Conservation (phyloP, 345 rosid species). For the Arabidopsis arenosa region DNA sequence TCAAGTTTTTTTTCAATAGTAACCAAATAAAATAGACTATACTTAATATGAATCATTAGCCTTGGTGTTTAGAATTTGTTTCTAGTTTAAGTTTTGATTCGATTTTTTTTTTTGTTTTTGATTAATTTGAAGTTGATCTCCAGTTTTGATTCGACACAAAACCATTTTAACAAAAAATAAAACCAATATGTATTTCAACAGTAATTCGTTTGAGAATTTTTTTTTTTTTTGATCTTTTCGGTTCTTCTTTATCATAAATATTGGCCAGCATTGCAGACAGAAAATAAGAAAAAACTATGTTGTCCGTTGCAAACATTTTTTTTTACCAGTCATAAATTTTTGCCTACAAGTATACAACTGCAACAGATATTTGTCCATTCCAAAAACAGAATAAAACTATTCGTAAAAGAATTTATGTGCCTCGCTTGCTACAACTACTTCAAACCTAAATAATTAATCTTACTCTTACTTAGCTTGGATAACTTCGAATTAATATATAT, state of each 20-base stretch:
- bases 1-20: slow-evolving; percentile 6
- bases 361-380: no score
- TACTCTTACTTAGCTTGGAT: not conserved
- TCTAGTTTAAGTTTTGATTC: not conserved
- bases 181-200: no score
- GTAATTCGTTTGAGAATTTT: not conserved
- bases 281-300: not conserved
- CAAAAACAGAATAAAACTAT: no score
- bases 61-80: not conserved
- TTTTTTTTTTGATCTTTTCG: not conserved
- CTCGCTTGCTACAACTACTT: no score
- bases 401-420: no score
- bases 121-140: not conserved
- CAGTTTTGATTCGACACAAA: not conserved
- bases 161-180: not conserved
- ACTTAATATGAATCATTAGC: not conserved
- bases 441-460: no score
- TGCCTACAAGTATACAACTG: no score
- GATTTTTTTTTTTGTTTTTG: not conserved
- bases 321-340: not conserved
- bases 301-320: not conserved
- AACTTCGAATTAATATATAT: not conserved
- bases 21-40: slow-evolving; percentile 27
- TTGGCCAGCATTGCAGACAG: not conserved
- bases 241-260: not conserved